A percentile compares a stretch with the other conserved stretches of the same genome.
These are phyloP conservation scores for Lignosus rhinocerotis DNA, from an alignment of 1,284 basidiomycete genomes.

Conservation along the genomic window DNA sequence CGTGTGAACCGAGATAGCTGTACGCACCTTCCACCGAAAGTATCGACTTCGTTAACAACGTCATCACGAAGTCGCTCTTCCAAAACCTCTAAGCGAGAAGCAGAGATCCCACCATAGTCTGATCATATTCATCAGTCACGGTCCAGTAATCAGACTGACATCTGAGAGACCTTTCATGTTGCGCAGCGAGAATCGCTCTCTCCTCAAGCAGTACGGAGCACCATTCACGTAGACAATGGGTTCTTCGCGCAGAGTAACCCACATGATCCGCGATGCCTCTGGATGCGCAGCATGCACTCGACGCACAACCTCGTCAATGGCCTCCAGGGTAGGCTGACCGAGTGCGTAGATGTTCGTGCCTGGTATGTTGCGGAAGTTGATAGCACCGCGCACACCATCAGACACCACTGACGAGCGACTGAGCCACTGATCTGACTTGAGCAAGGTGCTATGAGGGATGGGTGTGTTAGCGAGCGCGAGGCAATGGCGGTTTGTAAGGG, in stretches of 20 bases:
- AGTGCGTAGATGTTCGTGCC: constrained; percentile 87
- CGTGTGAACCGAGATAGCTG: not conserved
- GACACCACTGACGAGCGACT: constrained; percentile 66
- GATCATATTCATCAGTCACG: constrained; percentile 8
- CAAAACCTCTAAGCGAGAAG: constrained; percentile 82
- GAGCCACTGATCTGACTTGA: constrained; percentile 93
- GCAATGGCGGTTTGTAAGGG: not conserved
- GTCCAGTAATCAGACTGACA: not conserved
- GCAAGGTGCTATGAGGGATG: constrained; percentile 60
- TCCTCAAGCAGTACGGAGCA: constrained; percentile 74
- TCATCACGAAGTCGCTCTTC: constrained; percentile 94
- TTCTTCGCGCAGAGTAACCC: constrained; percentile 94
- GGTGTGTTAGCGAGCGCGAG: not conserved
- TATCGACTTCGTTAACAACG: constrained; percentile 79
- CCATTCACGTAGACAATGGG: constrained; percentile 95
- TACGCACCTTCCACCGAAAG: constrained; percentile 78
- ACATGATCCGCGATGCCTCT: constrained; percentile 67
- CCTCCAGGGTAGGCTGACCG: constrained; percentile 91
- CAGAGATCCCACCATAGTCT: constrained; percentile 94
- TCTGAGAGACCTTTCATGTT: constrained; percentile 76
- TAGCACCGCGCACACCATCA: constrained; percentile 82
- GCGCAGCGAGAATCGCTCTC: constrained; percentile 78
- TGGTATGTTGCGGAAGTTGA: constrained; percentile 91
- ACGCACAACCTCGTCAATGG: constrained; percentile 82
- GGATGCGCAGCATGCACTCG: constrained; percentile 69